Evolutionary conservation across 257 asterid species (phyloP), one percentile per base, ranked within the genome.

Genomic region (Solanum bulbocastanum): DNA sequence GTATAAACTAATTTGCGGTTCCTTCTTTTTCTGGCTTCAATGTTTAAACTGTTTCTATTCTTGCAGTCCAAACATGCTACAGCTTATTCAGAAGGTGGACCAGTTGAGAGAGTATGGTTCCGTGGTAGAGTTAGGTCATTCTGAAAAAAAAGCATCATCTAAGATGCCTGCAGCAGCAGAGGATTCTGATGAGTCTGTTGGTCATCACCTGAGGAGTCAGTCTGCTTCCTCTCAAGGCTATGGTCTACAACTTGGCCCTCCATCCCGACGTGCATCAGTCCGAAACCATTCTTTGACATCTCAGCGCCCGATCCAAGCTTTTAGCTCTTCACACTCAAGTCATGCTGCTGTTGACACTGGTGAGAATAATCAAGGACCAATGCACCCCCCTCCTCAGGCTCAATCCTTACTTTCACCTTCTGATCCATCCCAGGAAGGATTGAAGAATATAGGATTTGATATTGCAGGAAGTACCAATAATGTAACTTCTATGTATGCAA

Each of bases 221-320:
- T 93, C 96, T 88, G 90, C 91, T 87, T 88, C 89, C 52, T 93
- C 98, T 83, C 96, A 94, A 91, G 99, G 98, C 88, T 96, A 94
- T 91, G 98, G 96, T 87, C 90, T 96, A 82, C 98, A 95, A 88
- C 98, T 96, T 90, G 98, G 98, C 87, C 99, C 98, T 86, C 98
- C 99, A 83, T 94, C 98, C 87, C 97, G 92, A 72, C 85, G 91
- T 46, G 71, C 87, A 85, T 93, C 93, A 79, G 82, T 87, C 86
- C 90, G 92, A 42, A 93, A 87, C 69, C 94, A 87, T 83, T 81
- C 93, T 88, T 86, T 88, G 66, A 81, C 95, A 87, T 89, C 92
- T 79, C 95, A 88, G 73, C 91, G 91, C 89, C 89, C 90, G 87
- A 89, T 91, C 90, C 93, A 89, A 86, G 49, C 76, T n/a, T 66